Evolutionary conservation across 192 early-diverging fungal genomes (phyloP).

Genomic region (Mortierella antarctica): DNA sequence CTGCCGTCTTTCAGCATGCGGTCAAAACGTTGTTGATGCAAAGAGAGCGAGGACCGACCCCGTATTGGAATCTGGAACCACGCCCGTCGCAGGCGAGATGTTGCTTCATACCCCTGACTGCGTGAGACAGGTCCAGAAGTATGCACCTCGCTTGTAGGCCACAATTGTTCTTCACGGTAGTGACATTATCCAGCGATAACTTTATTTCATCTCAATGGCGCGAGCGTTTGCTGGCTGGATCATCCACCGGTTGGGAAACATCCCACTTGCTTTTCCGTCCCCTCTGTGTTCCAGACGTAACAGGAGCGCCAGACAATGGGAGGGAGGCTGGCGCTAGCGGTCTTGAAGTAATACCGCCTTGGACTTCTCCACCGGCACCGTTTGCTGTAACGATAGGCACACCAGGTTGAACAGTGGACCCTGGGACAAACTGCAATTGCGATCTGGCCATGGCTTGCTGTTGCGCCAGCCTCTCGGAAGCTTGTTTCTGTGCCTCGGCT

Average conservation of each 20-base stretch:
- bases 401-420: slow-evolving; percentile 5
- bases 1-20: too few species aligned
- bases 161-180: too few species aligned
- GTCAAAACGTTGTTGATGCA: too few species aligned
- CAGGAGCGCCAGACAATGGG: slow-evolving; percentile 1
- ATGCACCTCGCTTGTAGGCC: too few species aligned
- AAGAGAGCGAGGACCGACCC: too few species aligned
- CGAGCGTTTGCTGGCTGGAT: slow-evolving; percentile 14
- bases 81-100: too few species aligned
- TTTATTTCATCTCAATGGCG: slow-evolving; percentile 9
- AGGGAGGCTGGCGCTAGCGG: slow-evolving; percentile 10
- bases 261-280: slow-evolving; percentile 55
- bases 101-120: too few species aligned
- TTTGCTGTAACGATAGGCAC: not conserved
- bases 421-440: slow-evolving; percentile 35
- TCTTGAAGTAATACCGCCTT: not conserved
- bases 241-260: slow-evolving; percentile 16
- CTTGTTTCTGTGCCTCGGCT: slow-evolving; percentile 54
- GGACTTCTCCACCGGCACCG: too few species aligned
- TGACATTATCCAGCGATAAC: not conserved
- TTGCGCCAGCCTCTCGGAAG: slow-evolving; percentile 54
- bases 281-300: slow-evolving; percentile 2
- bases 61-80: too few species aligned
- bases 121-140: too few species aligned
- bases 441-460: slow-evolving; percentile 35